Evolutionary conservation across 1,284 basidiomycete genomes (phyloP), one percentile per base, ranked within the genome.

Genomic region (Rhodofomes roseus): DNA sequence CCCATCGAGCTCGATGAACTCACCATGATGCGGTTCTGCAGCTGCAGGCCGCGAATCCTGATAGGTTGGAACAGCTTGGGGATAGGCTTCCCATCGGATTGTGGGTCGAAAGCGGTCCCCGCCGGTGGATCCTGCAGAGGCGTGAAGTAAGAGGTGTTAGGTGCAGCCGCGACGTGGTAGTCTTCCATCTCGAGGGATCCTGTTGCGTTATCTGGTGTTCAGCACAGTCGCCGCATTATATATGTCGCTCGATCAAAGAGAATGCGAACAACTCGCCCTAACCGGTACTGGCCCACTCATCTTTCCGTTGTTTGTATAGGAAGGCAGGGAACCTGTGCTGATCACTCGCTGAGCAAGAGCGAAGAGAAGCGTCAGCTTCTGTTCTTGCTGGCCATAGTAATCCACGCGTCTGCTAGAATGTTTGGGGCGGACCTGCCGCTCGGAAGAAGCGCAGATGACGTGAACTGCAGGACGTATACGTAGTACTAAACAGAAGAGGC

Each of bases 11-110:
- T 16, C 7, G 37, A 39, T 14, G 37, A 16, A 8, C 37, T 39
- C 4, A 83, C 85, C 66, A 81, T 83, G 52, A 89, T 84, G 43
- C 84, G 77, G 67, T 92, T 90, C 68, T 87, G 87, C 76, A 92
- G 87, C 16, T 76, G 77, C 1, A 83, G 75, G 52, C 80, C 80
- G 53, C 80, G 76, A 37, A 92, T 81, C 8, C 74, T 84, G 53
- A 92, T 66, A 4, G 86, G 84, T 62, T 84, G 73, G 72, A 92
- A 92, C 4, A 91, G 70, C 58, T 77, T 73, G 1, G 88, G 87
- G 22, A 63, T 59, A 23, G 59, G 50, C 55, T 64, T 64, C 14
- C 48, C 59, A 50, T 64, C 39, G 5, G 76, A 74, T 55, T 82
- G 79, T 22, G 77, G 76, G 39, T 75, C 68, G 22, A 76, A 59